Conservation (phyloP, 2,329 filamentous ascomycete genomes). For the Penicillium decumbens region DNA sequence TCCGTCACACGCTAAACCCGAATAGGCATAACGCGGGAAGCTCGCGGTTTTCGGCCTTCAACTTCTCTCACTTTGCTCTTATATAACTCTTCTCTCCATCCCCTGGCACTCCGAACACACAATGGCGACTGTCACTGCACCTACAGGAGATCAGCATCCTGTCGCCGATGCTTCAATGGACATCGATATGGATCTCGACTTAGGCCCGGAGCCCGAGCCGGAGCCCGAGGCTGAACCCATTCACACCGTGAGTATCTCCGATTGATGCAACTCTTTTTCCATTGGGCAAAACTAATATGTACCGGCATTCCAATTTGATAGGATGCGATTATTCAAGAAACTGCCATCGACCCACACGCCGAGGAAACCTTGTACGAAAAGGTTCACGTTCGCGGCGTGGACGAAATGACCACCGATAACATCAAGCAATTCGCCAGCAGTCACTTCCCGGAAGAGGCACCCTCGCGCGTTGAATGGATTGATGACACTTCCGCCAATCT, state of each 20-base stretch:
- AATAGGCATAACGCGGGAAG: constrained; percentile 13
- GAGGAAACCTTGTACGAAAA: constrained; percentile 52
- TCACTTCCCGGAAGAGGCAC: constrained; percentile 55
- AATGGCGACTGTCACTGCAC: constrained; percentile 5
- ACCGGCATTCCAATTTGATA: constrained; percentile 12
- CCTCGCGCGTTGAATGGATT: constrained; percentile 80
- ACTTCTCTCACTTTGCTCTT: constrained; percentile 3
- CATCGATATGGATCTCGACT: constrained; percentile 67
- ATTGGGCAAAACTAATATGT: constrained; percentile 1
- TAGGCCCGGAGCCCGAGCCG: constrained; percentile 49
- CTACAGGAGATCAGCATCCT: constrained; percentile 6
- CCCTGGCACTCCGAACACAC: neutral
- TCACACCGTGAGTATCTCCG: constrained; percentile 27
- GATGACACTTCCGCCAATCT: constrained; percentile 89
- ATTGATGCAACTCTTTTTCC: neutral
- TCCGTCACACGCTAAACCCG: constrained; percentile 15
- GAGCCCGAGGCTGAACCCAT: constrained; percentile 40
- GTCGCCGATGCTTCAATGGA: constrained; percentile 52
- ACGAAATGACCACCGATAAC: constrained; percentile 73
- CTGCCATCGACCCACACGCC: constrained; percentile 24
- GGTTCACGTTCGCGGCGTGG: constrained; percentile 78
- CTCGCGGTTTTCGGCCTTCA: constrained; percentile 9
- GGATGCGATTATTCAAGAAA: constrained; percentile 25
- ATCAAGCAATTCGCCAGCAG: constrained; percentile 70
- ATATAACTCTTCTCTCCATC: neutral